Conservation (phyloP, 148 eudicot species). For the Vaccinium corymbosum region DNA sequence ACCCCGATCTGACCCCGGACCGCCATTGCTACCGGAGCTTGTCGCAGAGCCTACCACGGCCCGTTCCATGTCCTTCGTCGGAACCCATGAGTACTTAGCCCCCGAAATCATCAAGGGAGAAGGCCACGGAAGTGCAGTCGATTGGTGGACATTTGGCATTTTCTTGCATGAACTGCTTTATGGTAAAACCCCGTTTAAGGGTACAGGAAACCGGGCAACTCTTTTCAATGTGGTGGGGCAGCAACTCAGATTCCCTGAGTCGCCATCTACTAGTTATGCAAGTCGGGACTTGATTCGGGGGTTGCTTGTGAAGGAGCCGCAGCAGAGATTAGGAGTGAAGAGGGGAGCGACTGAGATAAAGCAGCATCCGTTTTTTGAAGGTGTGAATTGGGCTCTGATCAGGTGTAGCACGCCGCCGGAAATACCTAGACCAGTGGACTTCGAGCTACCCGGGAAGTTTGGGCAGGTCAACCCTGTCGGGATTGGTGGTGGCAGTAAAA, state of each 20-base stretch:
- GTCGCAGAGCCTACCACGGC: slow-evolving; percentile 47
- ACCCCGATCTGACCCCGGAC: slow-evolving; percentile 17
- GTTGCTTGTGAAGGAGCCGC: slow-evolving; percentile 45
- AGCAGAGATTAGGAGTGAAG: slow-evolving; percentile 37
- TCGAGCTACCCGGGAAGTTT: slow-evolving; percentile 12
- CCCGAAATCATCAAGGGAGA: slow-evolving; percentile 44
- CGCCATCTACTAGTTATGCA: slow-evolving; percentile 41
- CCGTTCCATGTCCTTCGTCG: slow-evolving; percentile 49
- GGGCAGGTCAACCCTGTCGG: slow-evolving; percentile 26
- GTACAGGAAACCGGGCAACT: slow-evolving; percentile 41
- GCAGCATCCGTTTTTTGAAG: slow-evolving; percentile 48
- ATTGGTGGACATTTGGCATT: slow-evolving; percentile 53
- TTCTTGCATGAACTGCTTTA: slow-evolving; percentile 40
- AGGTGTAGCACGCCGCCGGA: slow-evolving; percentile 48
- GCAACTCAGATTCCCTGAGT: slow-evolving; percentile 41
- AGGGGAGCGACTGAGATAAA: slow-evolving; percentile 44
- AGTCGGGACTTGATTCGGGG: slow-evolving; percentile 40
- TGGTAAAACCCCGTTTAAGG: slow-evolving; percentile 48
- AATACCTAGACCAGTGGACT: slow-evolving; percentile 35
- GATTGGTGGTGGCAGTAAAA: slow-evolving; percentile 38
- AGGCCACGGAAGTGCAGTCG: slow-evolving; percentile 52
- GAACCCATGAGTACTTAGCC: slow-evolving; percentile 48
- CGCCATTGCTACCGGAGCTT: slow-evolving; percentile 33
- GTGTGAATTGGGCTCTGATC: slow-evolving; percentile 49
- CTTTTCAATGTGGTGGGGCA: slow-evolving; percentile 51